Base-by-base conservation (phyloP, 140 eudicot genomes). In the Anethum foeniculum region DNA sequence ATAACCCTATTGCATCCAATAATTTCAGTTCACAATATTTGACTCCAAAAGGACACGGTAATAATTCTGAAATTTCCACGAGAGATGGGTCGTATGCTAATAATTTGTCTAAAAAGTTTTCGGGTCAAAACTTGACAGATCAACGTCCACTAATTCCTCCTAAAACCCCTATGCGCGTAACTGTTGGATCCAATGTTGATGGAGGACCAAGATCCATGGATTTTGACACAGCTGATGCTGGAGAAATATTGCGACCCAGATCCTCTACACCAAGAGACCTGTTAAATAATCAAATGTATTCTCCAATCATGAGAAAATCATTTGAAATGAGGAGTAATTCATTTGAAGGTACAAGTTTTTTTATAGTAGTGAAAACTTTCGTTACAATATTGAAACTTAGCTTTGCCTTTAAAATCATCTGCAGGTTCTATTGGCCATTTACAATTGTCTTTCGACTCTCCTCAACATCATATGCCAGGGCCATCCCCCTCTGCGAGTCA, bases 201-300 rank as follows among this genome's bases (percentile, higher is more conserved):
- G 96, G 89, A 52, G 90, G 92, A 64, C 81, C 88, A 49, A 80
- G 83, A 82, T 85, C 91, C 68, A 83, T 91, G 91, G 89, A 87
- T 46, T 76, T 86, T 48, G 92, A 91, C 28, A 44, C 84, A 30
- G 79, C 77, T 69, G 96, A 88, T 78, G 83, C 85, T 58, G 90
- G 86, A 60, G 96, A 92, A 58, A 23, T 60, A 15, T 73, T 88
- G 60, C 91, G 83, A 81, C 82, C 87, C 77, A 86, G 91, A 83
- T 84, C 90, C 27, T 90, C 91, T 82, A 86, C 85, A 43, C 96
- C 90, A 54, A 87, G 80, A 81, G 96, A 88, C 64, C 72, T 80
- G 58, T 81, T 72, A 65, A 84, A 68, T 75, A 81, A 83, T 77
- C 87, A 81, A 32, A 77, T 83, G 47, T 72, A 73, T 3, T 89